Evolutionary conservation across 306 rosid species (phyloP).

Genomic region (Casuarina glauca): DNA sequence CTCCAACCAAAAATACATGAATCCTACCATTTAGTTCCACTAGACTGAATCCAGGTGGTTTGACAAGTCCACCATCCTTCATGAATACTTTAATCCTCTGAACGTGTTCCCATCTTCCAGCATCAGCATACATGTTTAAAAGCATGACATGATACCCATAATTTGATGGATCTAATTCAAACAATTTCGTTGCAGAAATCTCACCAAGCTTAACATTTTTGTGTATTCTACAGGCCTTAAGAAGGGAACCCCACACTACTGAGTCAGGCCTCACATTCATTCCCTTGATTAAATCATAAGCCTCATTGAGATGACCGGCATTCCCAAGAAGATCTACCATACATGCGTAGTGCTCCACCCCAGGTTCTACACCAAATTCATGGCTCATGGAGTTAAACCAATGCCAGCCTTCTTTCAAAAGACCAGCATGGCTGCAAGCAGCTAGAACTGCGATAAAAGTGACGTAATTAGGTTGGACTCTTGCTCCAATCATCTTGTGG

Average conservation of each 20-base stretch:
- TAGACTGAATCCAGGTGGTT: constrained; percentile 77
- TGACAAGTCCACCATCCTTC: constrained; percentile 64
- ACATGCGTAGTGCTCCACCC: constrained; percentile 73
- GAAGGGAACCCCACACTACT: constrained; percentile 83
- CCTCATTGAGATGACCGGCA: constrained; percentile 62
- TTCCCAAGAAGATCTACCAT: constrained; percentile 83
- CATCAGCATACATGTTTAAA: constrained; percentile 41
- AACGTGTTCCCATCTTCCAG: constrained; percentile 74
- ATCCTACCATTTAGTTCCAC: constrained; percentile 73
- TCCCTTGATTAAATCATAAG: constrained; percentile 65
- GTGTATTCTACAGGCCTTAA: constrained; percentile 72
- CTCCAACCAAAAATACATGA: constrained; percentile 74
- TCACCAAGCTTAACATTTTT: constrained; percentile 71
- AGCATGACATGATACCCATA: constrained; percentile 67
- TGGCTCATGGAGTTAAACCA: constrained; percentile 67
- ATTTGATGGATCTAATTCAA: constrained; percentile 70
- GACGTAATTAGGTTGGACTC: constrained; percentile 61
- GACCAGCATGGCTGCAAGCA: constrained; percentile 84
- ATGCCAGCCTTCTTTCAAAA: constrained; percentile 70
- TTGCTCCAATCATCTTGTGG: constrained; percentile 51
- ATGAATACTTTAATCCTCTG: constrained; percentile 63
- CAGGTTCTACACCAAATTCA: constrained; percentile 60
- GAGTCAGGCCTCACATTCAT: constrained; percentile 70
- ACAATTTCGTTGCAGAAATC: constrained; percentile 61
- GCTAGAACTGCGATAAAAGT: constrained; percentile 69